A percentile compares a stretch with the other conserved stretches of the same genome.
These are phyloP conservation scores for Phaseolus coccineus DNA, from an alignment of 331 rosid genomes.

Conservation along the genomic window DNA sequence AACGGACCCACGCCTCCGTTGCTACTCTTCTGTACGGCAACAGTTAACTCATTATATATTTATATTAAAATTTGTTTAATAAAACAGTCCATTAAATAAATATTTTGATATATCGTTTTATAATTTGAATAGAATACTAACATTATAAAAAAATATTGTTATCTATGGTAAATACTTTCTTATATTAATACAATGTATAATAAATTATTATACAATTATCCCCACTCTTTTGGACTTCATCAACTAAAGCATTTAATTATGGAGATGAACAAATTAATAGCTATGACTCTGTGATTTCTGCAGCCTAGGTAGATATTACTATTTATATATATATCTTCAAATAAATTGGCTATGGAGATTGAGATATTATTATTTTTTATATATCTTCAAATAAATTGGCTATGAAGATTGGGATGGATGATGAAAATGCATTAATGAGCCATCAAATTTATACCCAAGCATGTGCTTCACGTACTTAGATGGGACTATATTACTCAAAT, in stretches of 20 bases:
- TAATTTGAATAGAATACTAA: not conserved
- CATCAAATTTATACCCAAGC: not conserved
- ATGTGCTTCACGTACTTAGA: constrained; percentile 2
- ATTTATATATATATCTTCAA: not conserved
- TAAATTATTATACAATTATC: too few relatives aligned
- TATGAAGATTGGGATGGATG: constrained; percentile 12
- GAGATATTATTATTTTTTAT: not conserved
- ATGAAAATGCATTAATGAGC: constrained; percentile 34
- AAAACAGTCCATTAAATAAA: not conserved
- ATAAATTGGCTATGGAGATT: not conserved
- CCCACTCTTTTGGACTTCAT: not conserved
- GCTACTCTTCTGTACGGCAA: not conserved
- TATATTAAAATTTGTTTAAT: not conserved
- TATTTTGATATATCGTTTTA: not conserved
- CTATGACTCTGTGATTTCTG: constrained; percentile 27
- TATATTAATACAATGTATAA: too few relatives aligned
- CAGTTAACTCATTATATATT: not conserved
- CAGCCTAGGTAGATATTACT: not conserved
- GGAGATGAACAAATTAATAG: not conserved
- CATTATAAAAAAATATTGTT: not conserved
- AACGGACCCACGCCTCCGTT: constrained; percentile 39
- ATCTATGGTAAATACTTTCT: too few relatives aligned
- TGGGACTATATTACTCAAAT: not conserved
- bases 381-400: constrained; percentile 14
- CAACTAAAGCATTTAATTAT: not conserved